phyloP scores from a whole-genome alignment of 176 grass and related monocot genomes.

The Urochloa ruziziensis region DNA sequence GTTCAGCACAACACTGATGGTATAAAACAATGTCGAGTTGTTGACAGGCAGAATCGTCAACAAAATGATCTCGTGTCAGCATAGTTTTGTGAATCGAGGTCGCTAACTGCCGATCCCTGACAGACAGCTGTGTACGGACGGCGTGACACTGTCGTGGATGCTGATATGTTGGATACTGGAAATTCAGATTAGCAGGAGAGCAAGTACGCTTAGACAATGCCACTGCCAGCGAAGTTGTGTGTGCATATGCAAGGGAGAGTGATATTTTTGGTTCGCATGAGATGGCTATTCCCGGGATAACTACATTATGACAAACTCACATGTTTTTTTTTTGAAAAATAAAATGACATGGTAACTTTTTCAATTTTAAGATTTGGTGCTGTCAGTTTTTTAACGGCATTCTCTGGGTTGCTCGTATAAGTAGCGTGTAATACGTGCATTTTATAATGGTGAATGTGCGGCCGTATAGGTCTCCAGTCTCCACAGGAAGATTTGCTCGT shows the following conservation, averaged over 20 bases:
- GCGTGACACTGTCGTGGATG: not conserved
- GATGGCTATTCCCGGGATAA: too few relatives aligned
- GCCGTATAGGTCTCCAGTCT: too few relatives aligned
- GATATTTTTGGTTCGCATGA: not conserved
- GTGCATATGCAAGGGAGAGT: not conserved
- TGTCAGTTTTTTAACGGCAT: too few relatives aligned
- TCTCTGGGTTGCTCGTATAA: too few relatives aligned
- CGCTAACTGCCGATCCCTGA: constrained; percentile 6
- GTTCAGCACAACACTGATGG: not conserved
- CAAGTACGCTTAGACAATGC: constrained; percentile 1
- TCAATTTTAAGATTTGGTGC: too few relatives aligned
- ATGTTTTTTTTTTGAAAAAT: too few relatives aligned
- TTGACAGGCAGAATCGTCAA: constrained; percentile 33
- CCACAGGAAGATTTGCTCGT: not conserved
- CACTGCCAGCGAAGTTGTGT: not conserved
- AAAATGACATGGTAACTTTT: too few relatives aligned
- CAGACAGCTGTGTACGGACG: constrained; percentile 19
- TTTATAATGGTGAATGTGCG: too few relatives aligned
- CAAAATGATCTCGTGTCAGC: constrained; percentile 25
- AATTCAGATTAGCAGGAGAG: not conserved
- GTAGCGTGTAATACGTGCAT: too few relatives aligned
- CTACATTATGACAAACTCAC: not conserved
- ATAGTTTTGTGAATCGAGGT: constrained; percentile 10
- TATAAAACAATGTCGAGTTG: constrained; percentile 15
- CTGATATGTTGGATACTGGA: constrained; percentile 1